phyloP scores from a whole-genome alignment of 2,329 filamentous ascomycete species.

The Epichloe festucae region DNA sequence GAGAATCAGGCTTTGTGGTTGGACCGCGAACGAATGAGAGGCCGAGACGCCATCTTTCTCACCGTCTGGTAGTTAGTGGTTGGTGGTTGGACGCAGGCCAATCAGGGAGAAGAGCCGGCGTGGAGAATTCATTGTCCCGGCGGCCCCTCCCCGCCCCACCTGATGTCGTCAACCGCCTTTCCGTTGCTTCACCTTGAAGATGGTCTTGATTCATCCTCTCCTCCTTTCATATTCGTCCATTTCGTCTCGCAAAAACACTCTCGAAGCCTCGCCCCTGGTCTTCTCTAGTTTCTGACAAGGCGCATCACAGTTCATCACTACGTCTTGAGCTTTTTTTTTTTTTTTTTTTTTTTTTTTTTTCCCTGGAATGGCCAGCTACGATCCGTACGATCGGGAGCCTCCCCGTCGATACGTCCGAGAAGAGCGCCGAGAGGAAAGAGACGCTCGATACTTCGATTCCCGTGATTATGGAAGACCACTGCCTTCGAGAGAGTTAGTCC shows the following conservation, averaged over 20 bases:
- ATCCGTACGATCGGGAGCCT: slow-evolving; percentile 40
- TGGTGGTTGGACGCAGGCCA: not conserved
- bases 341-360: no score
- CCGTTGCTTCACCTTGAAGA: not conserved
- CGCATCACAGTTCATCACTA: not conserved
- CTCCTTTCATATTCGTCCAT: no score
- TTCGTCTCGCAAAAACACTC: no score
- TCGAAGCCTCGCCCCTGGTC: not conserved
- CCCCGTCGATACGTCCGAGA: slow-evolving; percentile 40
- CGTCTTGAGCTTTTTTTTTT: not conserved
- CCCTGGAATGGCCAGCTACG: slow-evolving; percentile 33
- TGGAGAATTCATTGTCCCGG: not conserved
- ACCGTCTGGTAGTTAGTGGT: no score
- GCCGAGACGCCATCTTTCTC: no score
- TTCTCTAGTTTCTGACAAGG: not conserved
- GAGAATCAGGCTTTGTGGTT: no score
- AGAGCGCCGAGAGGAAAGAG: slow-evolving; percentile 37
- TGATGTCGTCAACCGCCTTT: not conserved
- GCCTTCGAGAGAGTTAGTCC: slow-evolving; percentile 39
- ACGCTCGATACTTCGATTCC: slow-evolving; percentile 40
- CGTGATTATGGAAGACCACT: slow-evolving; percentile 36
- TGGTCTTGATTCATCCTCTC: no score
- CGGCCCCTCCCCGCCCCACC: not conserved
- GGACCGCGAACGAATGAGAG: no score
- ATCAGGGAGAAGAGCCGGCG: not conserved